Percentiles rank a stretch among this genome's conserved stretches.
Conservation (phyloP, 257 asterid genomes). For the Penstemon davidsonii region DNA sequence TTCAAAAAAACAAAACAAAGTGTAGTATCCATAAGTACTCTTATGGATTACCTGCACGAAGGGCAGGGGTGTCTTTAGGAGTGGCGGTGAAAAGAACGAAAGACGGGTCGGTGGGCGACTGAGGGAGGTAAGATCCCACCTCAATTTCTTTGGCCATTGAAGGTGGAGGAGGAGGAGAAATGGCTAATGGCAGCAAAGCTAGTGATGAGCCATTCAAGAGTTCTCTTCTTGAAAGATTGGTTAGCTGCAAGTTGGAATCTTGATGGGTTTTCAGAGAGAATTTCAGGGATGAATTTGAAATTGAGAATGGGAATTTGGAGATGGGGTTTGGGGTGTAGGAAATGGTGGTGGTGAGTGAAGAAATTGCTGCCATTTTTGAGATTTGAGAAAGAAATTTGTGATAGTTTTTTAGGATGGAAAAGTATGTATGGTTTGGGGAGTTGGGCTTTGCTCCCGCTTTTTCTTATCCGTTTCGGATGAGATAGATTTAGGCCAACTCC, state of each 20-base stretch:
- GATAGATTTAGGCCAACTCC: slow-evolving; percentile 25
- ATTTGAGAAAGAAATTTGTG: slow-evolving; percentile 12
- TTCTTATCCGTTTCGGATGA: slow-evolving; percentile 31
- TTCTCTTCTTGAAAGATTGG: slow-evolving; percentile 51
- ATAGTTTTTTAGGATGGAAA: not conserved
- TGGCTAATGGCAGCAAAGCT: slow-evolving; percentile 47
- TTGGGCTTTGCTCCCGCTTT: slow-evolving; percentile 5
- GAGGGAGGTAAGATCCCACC: slow-evolving; percentile 83
- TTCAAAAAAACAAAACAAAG: not conserved
- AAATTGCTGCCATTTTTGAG: slow-evolving; percentile 48
- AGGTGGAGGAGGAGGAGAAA: slow-evolving; percentile 46
- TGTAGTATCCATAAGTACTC: not conserved
- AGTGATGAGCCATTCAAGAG: slow-evolving; percentile 60
- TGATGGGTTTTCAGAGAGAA: slow-evolving; percentile 30
- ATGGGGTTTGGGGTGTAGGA: slow-evolving; percentile 35
- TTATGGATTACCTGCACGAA: slow-evolving; percentile 83
- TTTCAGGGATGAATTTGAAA: slow-evolving; percentile 26
- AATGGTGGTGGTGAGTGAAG: slow-evolving; percentile 35
- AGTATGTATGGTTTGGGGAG: not conserved
- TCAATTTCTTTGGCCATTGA: slow-evolving; percentile 74
- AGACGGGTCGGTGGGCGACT: slow-evolving; percentile 66
- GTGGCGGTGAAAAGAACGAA: slow-evolving; percentile 88
- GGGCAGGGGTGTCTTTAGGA: slow-evolving; percentile 91
- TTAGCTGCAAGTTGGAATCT: slow-evolving; percentile 23
- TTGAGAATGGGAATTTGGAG: slow-evolving; percentile 35